These are phyloP conservation scores for Graphiopsis chlorocephala DNA, from an alignment of 2,329 filamentous ascomycete genomes.

Conservation along the genomic window DNA sequence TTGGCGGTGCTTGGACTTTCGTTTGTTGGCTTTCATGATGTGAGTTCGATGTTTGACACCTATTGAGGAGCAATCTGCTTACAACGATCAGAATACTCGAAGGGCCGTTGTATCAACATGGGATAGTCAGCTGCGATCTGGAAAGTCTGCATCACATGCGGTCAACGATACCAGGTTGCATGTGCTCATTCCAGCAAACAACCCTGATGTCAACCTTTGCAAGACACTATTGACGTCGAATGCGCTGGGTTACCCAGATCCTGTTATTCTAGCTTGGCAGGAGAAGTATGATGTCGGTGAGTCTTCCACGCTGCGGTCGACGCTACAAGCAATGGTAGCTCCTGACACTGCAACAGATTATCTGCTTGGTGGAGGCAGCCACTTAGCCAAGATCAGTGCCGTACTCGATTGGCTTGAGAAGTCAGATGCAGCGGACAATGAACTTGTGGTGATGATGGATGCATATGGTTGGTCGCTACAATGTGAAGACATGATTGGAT, in stretches of 20 bases:
- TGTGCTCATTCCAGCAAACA: conserved; percentile 27
- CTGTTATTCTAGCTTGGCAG: conserved; percentile 18
- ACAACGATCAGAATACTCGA: neutral
- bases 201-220: conserved; percentile 27
- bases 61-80: neutral
- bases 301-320: neutral
- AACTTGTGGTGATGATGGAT: conserved; percentile 30
- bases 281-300: conserved; percentile 1
- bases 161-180: conserved; percentile 22
- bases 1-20: neutral
- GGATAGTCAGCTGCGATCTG: conserved; percentile 1
- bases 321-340: neutral
- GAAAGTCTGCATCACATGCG: neutral
- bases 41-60: neutral
- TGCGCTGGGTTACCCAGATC: conserved; percentile 24
- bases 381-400: conserved; percentile 29
- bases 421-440: conserved; percentile 19
- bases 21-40: conserved; percentile 7
- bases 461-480: conserved; percentile 22
- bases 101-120: conserved; percentile 1
- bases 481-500: neutral
- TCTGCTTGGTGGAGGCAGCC: conserved; percentile 18
- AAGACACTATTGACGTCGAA: conserved; percentile 22
- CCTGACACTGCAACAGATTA: conserved; percentile 3
- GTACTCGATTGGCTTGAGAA: conserved; percentile 25